Evolutionary conservation across 371 early-diverging fungal species (phyloP).

Genomic region (Conidiobolus incongruus): DNA sequence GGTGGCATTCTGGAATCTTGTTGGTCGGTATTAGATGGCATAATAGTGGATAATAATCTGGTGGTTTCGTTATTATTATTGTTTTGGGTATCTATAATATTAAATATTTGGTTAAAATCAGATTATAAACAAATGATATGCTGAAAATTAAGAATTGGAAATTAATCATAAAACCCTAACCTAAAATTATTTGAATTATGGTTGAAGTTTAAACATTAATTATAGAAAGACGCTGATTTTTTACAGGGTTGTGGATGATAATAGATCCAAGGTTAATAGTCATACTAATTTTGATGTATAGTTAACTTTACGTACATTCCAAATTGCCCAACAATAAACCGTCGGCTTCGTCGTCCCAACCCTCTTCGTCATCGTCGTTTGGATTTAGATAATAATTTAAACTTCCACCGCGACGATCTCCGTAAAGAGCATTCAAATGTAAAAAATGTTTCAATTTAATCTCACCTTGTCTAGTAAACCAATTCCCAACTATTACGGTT

Average conservation of each 20-base stretch:
- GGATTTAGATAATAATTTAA: slow-evolving; percentile 16
- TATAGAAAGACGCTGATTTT: neutral
- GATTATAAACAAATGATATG: too few relatives aligned
- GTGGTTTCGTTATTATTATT: neutral
- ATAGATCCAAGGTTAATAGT: neutral
- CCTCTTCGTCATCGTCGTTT: slow-evolving; percentile 6
- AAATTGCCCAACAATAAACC: slow-evolving; percentile 14
- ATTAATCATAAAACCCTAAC: too few relatives aligned
- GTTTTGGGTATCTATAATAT: neutral
- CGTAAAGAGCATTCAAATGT: slow-evolving; percentile 16
- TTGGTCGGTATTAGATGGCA: too few relatives aligned
- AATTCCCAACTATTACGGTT: slow-evolving; percentile 29
- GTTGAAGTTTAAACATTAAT: neutral
- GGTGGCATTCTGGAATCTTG: neutral
- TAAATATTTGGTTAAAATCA: neutral
- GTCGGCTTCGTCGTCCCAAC: neutral
- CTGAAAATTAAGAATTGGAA: too few relatives aligned
- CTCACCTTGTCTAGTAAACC: slow-evolving; percentile 13
- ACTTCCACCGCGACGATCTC: slow-evolving; percentile 10
- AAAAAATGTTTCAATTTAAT: slow-evolving; percentile 9
- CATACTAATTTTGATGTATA: neutral
- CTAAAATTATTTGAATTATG: too few relatives aligned
- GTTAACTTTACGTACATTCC: slow-evolving; percentile 16
- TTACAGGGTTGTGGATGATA: neutral
- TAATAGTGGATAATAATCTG: too few relatives aligned